phyloP scores from a whole-genome alignment of 768 basidiomycete genomes.

The Lyophyllum decastes region DNA sequence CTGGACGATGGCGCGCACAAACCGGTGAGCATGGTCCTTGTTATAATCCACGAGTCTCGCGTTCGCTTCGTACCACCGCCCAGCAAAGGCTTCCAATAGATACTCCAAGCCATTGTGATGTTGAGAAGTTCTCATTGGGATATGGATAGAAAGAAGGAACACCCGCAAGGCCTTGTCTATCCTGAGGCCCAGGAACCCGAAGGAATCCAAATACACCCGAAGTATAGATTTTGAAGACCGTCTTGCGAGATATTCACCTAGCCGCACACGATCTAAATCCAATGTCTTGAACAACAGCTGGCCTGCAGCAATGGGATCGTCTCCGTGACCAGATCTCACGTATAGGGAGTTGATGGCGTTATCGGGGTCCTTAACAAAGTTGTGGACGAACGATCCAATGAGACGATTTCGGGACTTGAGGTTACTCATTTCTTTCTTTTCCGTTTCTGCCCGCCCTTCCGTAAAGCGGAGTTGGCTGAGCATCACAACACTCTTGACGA shows the following conservation, averaged over 20 bases:
- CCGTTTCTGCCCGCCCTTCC: constrained; percentile 65
- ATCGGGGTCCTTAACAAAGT: constrained; percentile 82
- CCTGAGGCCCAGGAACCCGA: constrained; percentile 80
- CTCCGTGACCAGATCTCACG: constrained; percentile 54
- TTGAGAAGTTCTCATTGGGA: constrained; percentile 41
- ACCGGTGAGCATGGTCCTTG: constrained; percentile 74
- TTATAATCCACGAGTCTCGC: constrained; percentile 75
- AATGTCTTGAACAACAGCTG: constrained; percentile 78
- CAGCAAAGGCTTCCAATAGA: constrained; percentile 82
- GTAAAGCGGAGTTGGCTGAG: constrained; percentile 69
- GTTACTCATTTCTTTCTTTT: constrained; percentile 37
- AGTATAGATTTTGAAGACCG: constrained; percentile 75
- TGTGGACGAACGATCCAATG: constrained; percentile 72
- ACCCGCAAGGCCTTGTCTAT: constrained; percentile 89
- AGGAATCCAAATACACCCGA: constrained; percentile 83
- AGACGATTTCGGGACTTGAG: constrained; percentile 53
- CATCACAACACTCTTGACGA: constrained; percentile 88
- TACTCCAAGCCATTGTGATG: constrained; percentile 56
- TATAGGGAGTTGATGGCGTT: constrained; percentile 74
- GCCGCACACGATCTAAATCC: constrained; percentile 78
- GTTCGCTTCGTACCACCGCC: constrained; percentile 91
- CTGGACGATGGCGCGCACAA: constrained; percentile 81
- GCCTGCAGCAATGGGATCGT: constrained; percentile 77
- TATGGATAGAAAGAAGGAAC: constrained; percentile 81
- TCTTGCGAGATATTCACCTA: constrained; percentile 84